Percentiles rank a stretch among this genome's conserved stretches.
phyloP scores from a whole-genome alignment of 192 early-diverging fungal genomes.

The Gamsiella multidivaricata region DNA sequence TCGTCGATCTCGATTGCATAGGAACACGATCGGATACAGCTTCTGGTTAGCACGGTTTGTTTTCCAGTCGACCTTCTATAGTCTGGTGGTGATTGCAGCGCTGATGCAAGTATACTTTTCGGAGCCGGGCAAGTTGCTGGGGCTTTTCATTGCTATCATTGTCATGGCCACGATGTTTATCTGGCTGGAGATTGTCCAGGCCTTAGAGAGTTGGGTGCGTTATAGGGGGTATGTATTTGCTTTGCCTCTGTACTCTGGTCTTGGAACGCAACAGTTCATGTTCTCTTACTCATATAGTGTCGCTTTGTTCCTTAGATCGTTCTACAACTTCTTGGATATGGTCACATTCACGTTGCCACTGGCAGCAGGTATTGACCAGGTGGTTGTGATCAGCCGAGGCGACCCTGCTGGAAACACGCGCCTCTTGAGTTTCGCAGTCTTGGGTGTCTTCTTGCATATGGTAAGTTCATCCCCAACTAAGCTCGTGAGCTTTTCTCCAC shows the following conservation, averaged over 20 bases:
- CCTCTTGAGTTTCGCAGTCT: conserved; percentile 11
- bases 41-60: conserved; percentile 35
- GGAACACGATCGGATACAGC: conserved; percentile 35
- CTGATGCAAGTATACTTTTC: conserved; percentile 17
- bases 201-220: not conserved
- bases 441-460: conserved; percentile 23
- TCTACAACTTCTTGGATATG: conserved; percentile 16
- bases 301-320: not conserved
- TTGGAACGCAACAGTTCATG: not conserved
- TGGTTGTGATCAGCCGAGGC: not conserved
- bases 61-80: conserved; percentile 18
- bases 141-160: conserved; percentile 14
- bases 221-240: not conserved
- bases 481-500: not conserved
- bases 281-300: not conserved
- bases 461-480: not conserved
- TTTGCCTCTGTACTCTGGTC: not conserved
- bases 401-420: not conserved
- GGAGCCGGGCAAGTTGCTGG: not conserved
- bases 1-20: not conserved
- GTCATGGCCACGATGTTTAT: conserved; percentile 9
- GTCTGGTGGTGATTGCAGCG: conserved; percentile 2
- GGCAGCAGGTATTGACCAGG: conserved; percentile 10
- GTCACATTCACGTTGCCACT: conserved; percentile 2
- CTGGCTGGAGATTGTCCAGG: conserved; percentile 22